Evolutionary conservation across 225 moss, liverwort and hornwort genomes (phyloP).

Genomic region (Polytrichum commune): DNA sequence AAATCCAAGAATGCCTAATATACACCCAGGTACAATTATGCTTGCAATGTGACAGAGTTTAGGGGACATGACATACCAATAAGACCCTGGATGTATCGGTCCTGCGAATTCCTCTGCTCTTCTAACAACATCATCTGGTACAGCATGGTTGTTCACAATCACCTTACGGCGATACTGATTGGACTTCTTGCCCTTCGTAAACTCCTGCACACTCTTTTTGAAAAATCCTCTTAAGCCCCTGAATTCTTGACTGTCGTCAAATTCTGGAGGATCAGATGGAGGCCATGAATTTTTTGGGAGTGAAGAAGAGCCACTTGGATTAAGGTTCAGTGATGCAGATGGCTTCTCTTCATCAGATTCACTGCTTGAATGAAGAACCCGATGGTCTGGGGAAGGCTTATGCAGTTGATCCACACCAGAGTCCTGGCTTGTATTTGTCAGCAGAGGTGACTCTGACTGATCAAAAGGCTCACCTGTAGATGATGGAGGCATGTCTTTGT

Average conservation of each 20-base stretch:
- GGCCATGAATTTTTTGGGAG: constrained; percentile 18
- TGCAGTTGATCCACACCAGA: constrained; percentile 19
- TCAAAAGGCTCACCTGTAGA: constrained; percentile 25
- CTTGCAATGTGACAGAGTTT: no score
- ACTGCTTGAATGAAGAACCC: constrained; percentile 58
- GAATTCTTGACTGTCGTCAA: constrained; percentile 50
- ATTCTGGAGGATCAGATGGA: constrained; percentile 45
- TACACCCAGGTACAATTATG: no score
- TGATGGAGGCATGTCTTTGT: constrained; percentile 22
- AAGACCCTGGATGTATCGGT: constrained; percentile 79
- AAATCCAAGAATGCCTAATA: no score
- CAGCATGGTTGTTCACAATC: constrained; percentile 66
- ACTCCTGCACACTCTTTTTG: constrained; percentile 63
- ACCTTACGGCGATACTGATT: constrained; percentile 75
- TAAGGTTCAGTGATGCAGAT: constrained; percentile 22
- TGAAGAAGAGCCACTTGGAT: constrained; percentile 16
- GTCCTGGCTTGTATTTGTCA: constrained; percentile 44
- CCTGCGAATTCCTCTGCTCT: constrained; percentile 86
- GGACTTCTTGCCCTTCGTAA: constrained; percentile 57
- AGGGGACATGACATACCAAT: constrained; percentile 55
- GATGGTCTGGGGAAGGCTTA: constrained; percentile 36
- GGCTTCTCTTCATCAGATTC: constrained; percentile 73
- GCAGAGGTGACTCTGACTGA: constrained; percentile 28
- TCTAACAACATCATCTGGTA: constrained; percentile 78
- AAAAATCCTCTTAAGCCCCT: constrained; percentile 66